Percentiles rank a stretch among this genome's conserved stretches.
phyloP scores from a whole-genome alignment of 192 early-diverging fungal genomes.

The Umbelopsis vinacea region DNA sequence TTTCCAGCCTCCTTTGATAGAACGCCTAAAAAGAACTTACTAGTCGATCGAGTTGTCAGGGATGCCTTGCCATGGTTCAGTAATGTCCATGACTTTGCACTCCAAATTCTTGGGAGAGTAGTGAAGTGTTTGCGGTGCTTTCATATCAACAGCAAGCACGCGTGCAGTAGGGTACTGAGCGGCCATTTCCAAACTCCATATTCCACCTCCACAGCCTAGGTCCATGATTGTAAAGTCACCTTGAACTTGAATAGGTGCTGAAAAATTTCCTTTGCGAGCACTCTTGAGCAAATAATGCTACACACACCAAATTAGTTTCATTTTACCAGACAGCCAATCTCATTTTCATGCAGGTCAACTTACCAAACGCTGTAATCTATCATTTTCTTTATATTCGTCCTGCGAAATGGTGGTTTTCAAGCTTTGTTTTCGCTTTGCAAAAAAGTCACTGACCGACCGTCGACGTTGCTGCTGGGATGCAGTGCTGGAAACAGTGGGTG shows the following conservation, averaged over 20 bases:
- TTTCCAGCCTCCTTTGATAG: too few relatives aligned
- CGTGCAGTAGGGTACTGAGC: constrained; percentile 24
- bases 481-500: background rate
- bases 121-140: constrained; percentile 22
- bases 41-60: constrained; percentile 34
- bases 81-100: constrained; percentile 31
- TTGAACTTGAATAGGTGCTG: constrained; percentile 25
- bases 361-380: constrained; percentile 37
- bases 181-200: constrained; percentile 45
- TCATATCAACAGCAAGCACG: constrained; percentile 34
- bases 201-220: constrained; percentile 42
- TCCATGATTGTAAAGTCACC: constrained; percentile 35
- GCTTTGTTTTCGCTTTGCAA: constrained; percentile 36
- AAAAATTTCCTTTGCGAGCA: constrained; percentile 34
- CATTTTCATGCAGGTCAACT: background rate
- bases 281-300: constrained; percentile 46
- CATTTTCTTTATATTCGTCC: constrained; percentile 31
- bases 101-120: constrained; percentile 34
- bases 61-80: constrained; percentile 30
- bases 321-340: too few relatives aligned
- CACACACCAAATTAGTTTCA: constrained; percentile 11
- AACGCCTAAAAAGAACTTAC: too few relatives aligned
- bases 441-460: constrained; percentile 40
- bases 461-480: constrained; percentile 5
- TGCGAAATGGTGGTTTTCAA: constrained; percentile 25